A percentile compares a stretch with the other conserved stretches of the same genome.
Evolutionary conservation across 2,329 filamentous ascomycete species (phyloP).

Genomic region (Atkinsonella texensis): DNA sequence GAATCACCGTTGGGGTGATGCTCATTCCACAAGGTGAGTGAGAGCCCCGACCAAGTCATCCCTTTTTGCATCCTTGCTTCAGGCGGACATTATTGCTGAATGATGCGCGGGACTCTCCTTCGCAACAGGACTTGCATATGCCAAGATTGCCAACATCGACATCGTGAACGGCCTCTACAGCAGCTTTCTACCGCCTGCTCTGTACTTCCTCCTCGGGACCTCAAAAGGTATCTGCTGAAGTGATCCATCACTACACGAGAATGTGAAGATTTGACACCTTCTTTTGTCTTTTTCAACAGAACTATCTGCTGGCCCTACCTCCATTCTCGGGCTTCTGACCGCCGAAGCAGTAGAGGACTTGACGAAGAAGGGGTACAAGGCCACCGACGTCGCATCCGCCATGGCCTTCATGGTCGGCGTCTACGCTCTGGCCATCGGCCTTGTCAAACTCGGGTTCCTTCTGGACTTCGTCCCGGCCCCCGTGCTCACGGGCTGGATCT

Average conservation of each 20-base stretch:
- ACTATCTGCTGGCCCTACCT: constrained; percentile 51
- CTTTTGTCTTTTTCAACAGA: constrained; percentile 24
- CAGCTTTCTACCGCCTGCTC: constrained; percentile 43
- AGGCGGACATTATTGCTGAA: too few relatives aligned
- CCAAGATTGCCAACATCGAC: constrained; percentile 48
- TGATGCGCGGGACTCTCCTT: background rate
- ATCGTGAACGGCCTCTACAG: constrained; percentile 49
- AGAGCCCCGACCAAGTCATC: background rate
- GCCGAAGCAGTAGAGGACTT: constrained; percentile 46
- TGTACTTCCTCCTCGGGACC: constrained; percentile 50
- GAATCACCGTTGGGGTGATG: constrained; percentile 47
- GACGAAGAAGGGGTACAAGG: constrained; percentile 34
- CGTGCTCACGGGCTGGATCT: constrained; percentile 53
- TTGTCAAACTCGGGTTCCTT: constrained; percentile 52
- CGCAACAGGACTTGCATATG: constrained; percentile 39
- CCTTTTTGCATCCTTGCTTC: background rate
- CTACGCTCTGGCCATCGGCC: constrained; percentile 44
- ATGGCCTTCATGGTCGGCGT: constrained; percentile 53
- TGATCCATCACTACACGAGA: background rate
- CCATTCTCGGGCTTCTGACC: constrained; percentile 50
- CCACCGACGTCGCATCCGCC: constrained; percentile 45
- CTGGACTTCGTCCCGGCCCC: constrained; percentile 55
- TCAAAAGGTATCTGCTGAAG: constrained; percentile 37
- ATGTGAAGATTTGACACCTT: too few relatives aligned
- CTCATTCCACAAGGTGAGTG: constrained; percentile 40